phyloP scores from a whole-genome alignment of 1,139 yeast genomes.

The Geotrichum klebahnii region DNA sequence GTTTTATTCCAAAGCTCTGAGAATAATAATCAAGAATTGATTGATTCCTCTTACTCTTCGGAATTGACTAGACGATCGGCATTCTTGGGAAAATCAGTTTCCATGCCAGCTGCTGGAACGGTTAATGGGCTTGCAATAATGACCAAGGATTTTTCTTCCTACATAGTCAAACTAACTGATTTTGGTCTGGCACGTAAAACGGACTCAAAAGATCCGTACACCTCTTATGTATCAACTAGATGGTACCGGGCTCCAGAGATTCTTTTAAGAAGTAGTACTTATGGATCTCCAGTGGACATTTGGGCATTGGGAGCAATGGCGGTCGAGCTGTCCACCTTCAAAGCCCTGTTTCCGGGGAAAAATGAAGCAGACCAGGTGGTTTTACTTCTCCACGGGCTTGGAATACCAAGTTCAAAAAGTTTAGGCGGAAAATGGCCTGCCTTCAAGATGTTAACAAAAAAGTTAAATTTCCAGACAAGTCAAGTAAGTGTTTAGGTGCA shows the following conservation, averaged over 20 bases:
- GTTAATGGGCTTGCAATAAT: background rate
- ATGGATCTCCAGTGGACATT: constrained; percentile 76
- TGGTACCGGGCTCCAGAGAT: constrained; percentile 98
- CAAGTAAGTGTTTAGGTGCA: background rate
- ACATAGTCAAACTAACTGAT: constrained; percentile 79
- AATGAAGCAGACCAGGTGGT: constrained; percentile 74
- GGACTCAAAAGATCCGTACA: constrained; percentile 51
- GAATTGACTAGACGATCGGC: constrained; percentile 1
- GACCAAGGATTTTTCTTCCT: constrained; percentile 44
- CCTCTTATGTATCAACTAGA: constrained; percentile 82
- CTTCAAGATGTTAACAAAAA: constrained; percentile 21
- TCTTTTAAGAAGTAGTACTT: constrained; percentile 58
- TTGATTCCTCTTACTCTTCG: constrained; percentile 1
- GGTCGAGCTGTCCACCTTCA: constrained; percentile 68
- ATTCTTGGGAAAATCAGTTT: background rate
- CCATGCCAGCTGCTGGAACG: background rate
- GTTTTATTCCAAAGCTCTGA: constrained; percentile 5
- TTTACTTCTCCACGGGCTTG: constrained; percentile 62
- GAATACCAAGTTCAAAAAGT: constrained; percentile 40
- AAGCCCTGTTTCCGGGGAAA: constrained; percentile 80
- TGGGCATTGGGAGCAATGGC: constrained; percentile 95
- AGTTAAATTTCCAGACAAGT: constrained; percentile 10
- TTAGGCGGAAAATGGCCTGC: constrained; percentile 34
- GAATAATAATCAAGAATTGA: background rate
- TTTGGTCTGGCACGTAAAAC: constrained; percentile 80